Base-by-base conservation (phyloP, 2,329 filamentous ascomycete genomes). In the Epicoccum sorghinum region DNA sequence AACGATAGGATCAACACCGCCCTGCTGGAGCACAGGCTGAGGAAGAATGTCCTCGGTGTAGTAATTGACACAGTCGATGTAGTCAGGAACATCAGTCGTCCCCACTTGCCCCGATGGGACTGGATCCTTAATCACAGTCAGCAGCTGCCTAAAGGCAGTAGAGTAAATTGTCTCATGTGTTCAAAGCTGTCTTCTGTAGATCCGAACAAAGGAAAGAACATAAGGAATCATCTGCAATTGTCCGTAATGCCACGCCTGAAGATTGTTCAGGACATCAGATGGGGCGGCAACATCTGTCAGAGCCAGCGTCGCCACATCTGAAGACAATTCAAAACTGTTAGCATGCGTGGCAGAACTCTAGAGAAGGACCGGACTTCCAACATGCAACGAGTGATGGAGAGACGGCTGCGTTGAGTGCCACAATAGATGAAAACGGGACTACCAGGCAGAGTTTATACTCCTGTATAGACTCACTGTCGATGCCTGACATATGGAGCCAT, bases 111-210 rank as follows among this genome's bases (percentile, higher is more conserved):
- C 18, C 18, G 18, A 18, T 18, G 18, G 18, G 18, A 18, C 18
- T 18, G 18, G 43, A 42, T 44, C 5, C 45, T 50, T 58, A 50
- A 23, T 30, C 9, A 25, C 37, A 52, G 52, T 58, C 48, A 58
- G 56, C 46, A 51, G 39, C 52, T 54, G 52, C 52, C 52, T 47
- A 25, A 51, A 49, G 18, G 52, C 57, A 56, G 49, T 45, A 56
- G 38, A 42, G 56, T 56, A 54, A 49, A 44, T 46, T 42, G 41
- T 55, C 39, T 51, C 52, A 51, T 53, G 24, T 56, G 52, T 41
- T 56, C 46, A 48, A 56, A 47, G 49, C 49, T 57, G 49, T 50
- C 36, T 41, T 56, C 48, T 59, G 47, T 51, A 51, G 47, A 46
- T 7, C 9, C 18, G 33, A 46, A 27, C 13, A 46, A 12, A 37